These are phyloP conservation scores for Aureobasidium sp. DNA, from an alignment of 2,329 filamentous ascomycete species.

Conservation along the genomic window DNA sequence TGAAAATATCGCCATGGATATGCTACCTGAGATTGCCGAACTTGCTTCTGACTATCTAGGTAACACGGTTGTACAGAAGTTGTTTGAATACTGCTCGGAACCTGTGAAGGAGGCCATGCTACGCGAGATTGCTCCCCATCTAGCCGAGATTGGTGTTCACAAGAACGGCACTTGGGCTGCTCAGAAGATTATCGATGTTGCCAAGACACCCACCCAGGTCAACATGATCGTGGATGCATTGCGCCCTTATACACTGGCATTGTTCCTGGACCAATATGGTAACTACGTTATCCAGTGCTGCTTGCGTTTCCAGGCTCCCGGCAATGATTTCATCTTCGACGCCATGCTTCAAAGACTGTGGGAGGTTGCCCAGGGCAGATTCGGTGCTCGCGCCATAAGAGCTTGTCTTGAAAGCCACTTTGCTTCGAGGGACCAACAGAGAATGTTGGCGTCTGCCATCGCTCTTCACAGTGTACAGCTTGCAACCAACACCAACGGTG, in stretches of 20 bases:
- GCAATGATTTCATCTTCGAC: slow-evolving; percentile 96
- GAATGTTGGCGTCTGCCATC: slow-evolving; percentile 88
- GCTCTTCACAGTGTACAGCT: slow-evolving; percentile 95
- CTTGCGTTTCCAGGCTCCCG: slow-evolving; percentile 79
- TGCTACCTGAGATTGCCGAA: slow-evolving; percentile 95
- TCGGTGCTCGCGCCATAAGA: slow-evolving; percentile 90
- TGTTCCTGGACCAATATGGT: slow-evolving; percentile 96
- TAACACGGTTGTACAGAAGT: slow-evolving; percentile 98
- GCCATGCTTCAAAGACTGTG: slow-evolving; percentile 91
- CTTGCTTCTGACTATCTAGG: slow-evolving; percentile 92
- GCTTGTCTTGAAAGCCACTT: slow-evolving; percentile 96
- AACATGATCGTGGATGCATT: slow-evolving; percentile 74
- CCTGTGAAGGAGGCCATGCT: slow-evolving; percentile 87
- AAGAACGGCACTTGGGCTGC: slow-evolving; percentile 99
- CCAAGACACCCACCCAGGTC: slow-evolving; percentile 78
- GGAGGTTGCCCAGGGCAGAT: slow-evolving; percentile 87
- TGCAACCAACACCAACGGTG: slow-evolving; percentile 92
- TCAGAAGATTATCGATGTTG: slow-evolving; percentile 97
- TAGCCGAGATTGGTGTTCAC: slow-evolving; percentile 94
- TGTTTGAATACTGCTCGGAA: slow-evolving; percentile 95
- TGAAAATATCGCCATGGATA: slow-evolving; percentile 82
- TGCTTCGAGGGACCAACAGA: slow-evolving; percentile 87
- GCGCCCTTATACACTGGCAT: slow-evolving; percentile 74
- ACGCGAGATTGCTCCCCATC: slow-evolving; percentile 73
- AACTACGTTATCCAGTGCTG: slow-evolving; percentile 98